Percentiles rank a stretch among this genome's conserved stretches.
These are phyloP conservation scores for Castanospermum australe DNA, from an alignment of 306 rosid species.

Conservation along the genomic window DNA sequence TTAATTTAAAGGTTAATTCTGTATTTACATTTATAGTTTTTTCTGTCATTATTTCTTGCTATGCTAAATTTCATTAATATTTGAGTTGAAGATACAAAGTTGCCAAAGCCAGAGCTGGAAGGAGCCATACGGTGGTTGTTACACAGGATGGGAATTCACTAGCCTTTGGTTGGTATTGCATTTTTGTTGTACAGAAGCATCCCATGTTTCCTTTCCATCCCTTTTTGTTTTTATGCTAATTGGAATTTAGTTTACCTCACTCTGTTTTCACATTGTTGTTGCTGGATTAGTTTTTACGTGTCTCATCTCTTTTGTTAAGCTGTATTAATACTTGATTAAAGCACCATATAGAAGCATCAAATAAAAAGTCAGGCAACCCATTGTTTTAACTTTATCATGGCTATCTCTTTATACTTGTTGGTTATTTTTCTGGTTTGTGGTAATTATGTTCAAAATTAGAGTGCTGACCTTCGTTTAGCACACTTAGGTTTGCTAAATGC, in stretches of 20 bases:
- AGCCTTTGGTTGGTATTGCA: constrained; percentile 28
- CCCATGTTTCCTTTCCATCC: background rate
- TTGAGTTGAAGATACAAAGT: constrained; percentile 49
- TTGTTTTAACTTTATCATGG: background rate
- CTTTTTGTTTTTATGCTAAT: too few relatives aligned
- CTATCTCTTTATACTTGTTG: too few relatives aligned
- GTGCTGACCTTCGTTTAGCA: too few relatives aligned
- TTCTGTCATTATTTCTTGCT: background rate
- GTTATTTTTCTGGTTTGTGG: too few relatives aligned
- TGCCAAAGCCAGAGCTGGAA: constrained; percentile 63
- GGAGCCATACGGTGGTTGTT: constrained; percentile 59
- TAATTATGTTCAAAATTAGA: too few relatives aligned
- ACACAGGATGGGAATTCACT: constrained; percentile 64
- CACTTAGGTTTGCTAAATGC: too few relatives aligned
- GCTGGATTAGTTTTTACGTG: too few relatives aligned
- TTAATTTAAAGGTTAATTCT: background rate
- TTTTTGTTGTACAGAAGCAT: background rate
- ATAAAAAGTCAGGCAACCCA: background rate
- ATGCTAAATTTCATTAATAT: background rate
- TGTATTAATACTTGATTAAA: too few relatives aligned
- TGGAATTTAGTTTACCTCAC: too few relatives aligned
- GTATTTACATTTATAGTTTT: background rate
- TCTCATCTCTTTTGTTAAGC: too few relatives aligned
- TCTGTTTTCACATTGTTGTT: too few relatives aligned
- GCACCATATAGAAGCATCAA: background rate